Conservation (phyloP, 2,329 filamentous ascomycete genomes). For the Cladophialophora carrionii region DNA sequence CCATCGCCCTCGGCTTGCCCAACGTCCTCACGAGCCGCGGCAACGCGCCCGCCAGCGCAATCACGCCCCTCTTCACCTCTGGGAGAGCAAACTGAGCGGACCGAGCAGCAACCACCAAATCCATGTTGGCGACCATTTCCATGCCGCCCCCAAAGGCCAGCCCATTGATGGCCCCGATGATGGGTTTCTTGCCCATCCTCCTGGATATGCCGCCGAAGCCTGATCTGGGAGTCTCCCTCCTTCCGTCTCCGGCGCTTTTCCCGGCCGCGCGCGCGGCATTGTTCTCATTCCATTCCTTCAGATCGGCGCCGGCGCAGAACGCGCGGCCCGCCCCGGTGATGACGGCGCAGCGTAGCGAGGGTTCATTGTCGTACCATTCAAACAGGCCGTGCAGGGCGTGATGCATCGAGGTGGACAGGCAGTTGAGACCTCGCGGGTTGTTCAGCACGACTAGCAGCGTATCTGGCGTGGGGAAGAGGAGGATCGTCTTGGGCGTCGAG, state of each 20-base stretch:
- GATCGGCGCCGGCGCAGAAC: constrained; percentile 52
- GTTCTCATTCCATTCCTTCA: constrained; percentile 48
- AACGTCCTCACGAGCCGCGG: constrained; percentile 69
- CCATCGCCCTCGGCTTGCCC: constrained; percentile 68
- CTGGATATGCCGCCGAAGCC: constrained; percentile 54
- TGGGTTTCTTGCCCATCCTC: constrained; percentile 69
- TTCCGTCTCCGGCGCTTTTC: constrained; percentile 11
- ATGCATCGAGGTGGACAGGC: constrained; percentile 48
- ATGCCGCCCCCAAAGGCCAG: constrained; percentile 74
- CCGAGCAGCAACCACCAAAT: constrained; percentile 66
- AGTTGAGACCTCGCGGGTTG: constrained; percentile 50
- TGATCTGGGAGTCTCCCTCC: constrained; percentile 37
- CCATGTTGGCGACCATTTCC: constrained; percentile 74
- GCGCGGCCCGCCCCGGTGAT: constrained; percentile 49
- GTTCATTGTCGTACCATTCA: constrained; percentile 52
- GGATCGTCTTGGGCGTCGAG: constrained; percentile 41
- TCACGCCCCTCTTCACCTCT: constrained; percentile 71
- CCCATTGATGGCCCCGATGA: constrained; percentile 76
- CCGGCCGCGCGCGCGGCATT: constrained; percentile 27
- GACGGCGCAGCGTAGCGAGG: constrained; percentile 46
- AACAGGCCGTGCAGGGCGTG: constrained; percentile 48
- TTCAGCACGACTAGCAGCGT: constrained; percentile 54
- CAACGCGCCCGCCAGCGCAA: constrained; percentile 70
- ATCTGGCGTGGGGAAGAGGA: constrained; percentile 50
- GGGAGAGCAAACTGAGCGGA: constrained; percentile 68